Conservation (phyloP, 129 eudicot genomes). For the Chrysanthemum makinoi region DNA sequence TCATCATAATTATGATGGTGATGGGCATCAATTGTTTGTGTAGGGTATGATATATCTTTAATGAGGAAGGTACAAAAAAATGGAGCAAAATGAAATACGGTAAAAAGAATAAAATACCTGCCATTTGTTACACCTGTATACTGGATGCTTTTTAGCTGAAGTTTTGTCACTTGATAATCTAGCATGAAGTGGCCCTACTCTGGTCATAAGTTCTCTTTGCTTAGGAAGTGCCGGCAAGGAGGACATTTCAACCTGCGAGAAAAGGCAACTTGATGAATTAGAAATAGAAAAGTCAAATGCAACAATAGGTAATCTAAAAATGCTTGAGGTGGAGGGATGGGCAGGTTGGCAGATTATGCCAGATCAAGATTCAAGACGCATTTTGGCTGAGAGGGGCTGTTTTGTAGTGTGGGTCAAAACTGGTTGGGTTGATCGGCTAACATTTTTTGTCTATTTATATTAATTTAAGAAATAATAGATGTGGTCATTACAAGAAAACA, state of each 20-base stretch:
- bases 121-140: slow-evolving; percentile 56
- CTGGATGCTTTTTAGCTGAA: slow-evolving; percentile 58
- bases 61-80: background rate
- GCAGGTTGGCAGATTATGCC: too few relatives aligned
- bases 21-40: background rate
- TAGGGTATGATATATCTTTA: background rate
- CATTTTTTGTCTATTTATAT: too few relatives aligned
- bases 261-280: slow-evolving; percentile 11
- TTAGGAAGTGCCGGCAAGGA: slow-evolving; percentile 71
- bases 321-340: too few relatives aligned
- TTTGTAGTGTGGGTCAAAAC: too few relatives aligned
- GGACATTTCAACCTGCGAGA: slow-evolving; percentile 56
- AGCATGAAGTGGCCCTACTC: slow-evolving; percentile 71
- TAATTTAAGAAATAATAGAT: too few relatives aligned
- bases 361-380: too few relatives aligned
- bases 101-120: slow-evolving; percentile 46
- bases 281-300: slow-evolving; percentile 8
- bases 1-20: background rate
- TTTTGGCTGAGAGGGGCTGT: too few relatives aligned
- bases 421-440: too few relatives aligned
- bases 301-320: slow-evolving; percentile 15
- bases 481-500: too few relatives aligned
- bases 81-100: background rate
- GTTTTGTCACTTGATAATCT: slow-evolving; percentile 46
- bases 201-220: slow-evolving; percentile 56